Evolutionary conservation across 208 protist species (phyloP), one percentile per base, ranked within the genome.

Genomic region (Vickermania ingenoplastis): DNA sequence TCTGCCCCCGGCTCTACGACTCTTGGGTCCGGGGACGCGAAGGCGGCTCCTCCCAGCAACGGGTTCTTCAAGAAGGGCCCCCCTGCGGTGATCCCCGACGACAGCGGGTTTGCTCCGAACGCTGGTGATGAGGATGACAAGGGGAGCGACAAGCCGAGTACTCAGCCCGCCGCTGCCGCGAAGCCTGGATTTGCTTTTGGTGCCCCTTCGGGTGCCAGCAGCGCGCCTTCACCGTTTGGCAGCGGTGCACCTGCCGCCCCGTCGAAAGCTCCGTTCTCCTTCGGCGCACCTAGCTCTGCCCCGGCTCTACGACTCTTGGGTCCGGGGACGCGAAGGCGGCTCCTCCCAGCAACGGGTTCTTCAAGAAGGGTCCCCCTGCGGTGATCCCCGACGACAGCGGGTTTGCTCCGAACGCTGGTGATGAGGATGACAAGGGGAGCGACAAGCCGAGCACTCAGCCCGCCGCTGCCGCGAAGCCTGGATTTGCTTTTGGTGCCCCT

Each of bases 81-180:
- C 2, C 53, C 67, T 14, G 58, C 53, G 0, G 73, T 67, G 13
- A 67, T 75, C 13, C 51, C 50, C 1, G 64, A 72, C 2, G 81
- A 88, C 54, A 63, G 77, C 59, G 77, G 77, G 27, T 88, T 88
- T 62, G 81, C 81, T 0, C 61, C 76, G 0, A 65, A 75, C 53
- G 73, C 67, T 26, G 73, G 75, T 51, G 65, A 70, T 48, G 77
- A 79, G 41, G 71, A 87, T 56, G 76, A 71, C 26, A 62, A 72
- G 3, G 30, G 31, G 4, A 5, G 36, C 11, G 49, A 4, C 17
- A 27, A 31, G 59, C 7, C 29, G 4, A 24, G 14, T 14, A 63
- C 51, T 53, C 62, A 63, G 17, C 14, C 14, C 30, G 28, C 2
- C 2, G 57, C 56, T 2, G 13, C 73, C 13, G n/a, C 53, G 31